These are phyloP conservation scores for Perkinsus chesapeaki DNA, from an alignment of 169 alveolate species.

Conservation along the genomic window DNA sequence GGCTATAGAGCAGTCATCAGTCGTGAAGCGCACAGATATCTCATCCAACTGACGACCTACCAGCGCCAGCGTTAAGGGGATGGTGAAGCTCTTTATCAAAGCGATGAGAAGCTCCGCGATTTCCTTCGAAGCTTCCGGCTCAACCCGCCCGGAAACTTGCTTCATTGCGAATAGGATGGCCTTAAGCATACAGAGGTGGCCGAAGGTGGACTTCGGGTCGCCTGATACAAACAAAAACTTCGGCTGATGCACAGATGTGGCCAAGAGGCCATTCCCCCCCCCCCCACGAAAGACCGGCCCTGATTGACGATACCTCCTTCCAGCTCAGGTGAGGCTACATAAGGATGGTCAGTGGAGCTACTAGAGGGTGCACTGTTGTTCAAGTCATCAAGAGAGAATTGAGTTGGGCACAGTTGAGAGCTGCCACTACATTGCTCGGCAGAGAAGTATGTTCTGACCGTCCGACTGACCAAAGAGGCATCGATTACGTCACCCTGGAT, in stretches of 20 bases:
- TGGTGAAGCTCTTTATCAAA: background rate
- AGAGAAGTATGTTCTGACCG: background rate
- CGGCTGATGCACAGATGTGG: background rate
- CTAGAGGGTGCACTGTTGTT: background rate
- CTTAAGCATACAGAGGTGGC: background rate
- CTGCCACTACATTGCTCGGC: background rate
- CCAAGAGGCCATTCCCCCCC: background rate
- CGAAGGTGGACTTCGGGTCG: background rate
- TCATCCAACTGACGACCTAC: background rate
- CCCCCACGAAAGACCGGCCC: background rate
- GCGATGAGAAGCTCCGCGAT: background rate
- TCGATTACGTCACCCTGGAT: background rate
- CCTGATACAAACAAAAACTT: background rate
- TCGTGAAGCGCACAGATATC: background rate
- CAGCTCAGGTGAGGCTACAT: background rate
- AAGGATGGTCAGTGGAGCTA: background rate
- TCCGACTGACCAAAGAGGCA: background rate
- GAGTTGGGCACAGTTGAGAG: background rate
- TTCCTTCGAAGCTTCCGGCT: background rate
- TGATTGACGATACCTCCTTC: background rate
- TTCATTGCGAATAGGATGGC: background rate
- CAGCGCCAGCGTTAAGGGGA: background rate
- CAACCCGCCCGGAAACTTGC: background rate
- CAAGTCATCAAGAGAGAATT: background rate
- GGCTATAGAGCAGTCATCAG: no score